phyloP scores from a whole-genome alignment of 805 yeast species.

The Deakozyma indianensis region DNA sequence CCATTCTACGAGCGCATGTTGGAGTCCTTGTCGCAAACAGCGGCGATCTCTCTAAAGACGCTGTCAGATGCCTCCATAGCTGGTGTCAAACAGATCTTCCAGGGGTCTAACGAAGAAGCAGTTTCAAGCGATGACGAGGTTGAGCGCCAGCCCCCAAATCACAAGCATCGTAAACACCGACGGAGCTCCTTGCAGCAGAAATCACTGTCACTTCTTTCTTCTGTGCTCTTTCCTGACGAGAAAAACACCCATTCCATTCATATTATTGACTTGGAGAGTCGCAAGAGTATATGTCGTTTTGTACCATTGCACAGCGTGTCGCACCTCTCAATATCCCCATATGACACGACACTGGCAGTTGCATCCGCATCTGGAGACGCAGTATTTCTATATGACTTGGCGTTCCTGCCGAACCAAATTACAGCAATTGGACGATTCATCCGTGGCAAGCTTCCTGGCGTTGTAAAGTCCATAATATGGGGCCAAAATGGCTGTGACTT shows the following conservation, averaged over 20 bases:
- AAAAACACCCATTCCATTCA: conserved; percentile 21
- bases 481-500: conserved; percentile 28
- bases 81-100: conserved; percentile 22
- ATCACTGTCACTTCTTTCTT: conserved; percentile 4
- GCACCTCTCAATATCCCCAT: conserved; percentile 43
- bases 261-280: conserved; percentile 33
- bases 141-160: background rate
- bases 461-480: conserved; percentile 41
- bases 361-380: conserved; percentile 46
- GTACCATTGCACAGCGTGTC: conserved; percentile 53
- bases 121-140: conserved; percentile 1
- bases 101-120: conserved; percentile 1
- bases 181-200: background rate
- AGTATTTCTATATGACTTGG: conserved; percentile 49
- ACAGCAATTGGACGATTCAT: conserved; percentile 41
- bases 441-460: conserved; percentile 50
- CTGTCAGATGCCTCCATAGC: conserved; percentile 35
- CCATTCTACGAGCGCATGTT: conserved; percentile 34
- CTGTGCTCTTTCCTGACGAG: conserved; percentile 13
- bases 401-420: conserved; percentile 35
- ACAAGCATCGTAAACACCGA: background rate
- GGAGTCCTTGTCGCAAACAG: conserved; percentile 34
- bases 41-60: conserved; percentile 33
- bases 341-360: conserved; percentile 41
- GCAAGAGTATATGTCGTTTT: conserved; percentile 28